Evolutionary conservation across 768 basidiomycete species (phyloP), one percentile per base, ranked within the genome.

Genomic region (Coprinellus aureogranulatus): DNA sequence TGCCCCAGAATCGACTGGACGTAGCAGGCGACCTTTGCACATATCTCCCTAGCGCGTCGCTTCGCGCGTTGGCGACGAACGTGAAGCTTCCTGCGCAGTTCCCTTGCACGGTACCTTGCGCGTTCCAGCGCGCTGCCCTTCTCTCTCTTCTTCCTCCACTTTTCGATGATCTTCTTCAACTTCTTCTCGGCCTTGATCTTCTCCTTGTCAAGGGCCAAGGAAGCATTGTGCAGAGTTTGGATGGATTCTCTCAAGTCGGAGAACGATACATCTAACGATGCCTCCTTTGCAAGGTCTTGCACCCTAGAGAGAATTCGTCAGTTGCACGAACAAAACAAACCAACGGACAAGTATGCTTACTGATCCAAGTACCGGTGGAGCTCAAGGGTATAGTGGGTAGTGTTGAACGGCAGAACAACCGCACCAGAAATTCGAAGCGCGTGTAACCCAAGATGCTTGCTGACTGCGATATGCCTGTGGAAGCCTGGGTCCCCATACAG

Each of bases 401-500:
- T 86, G 64, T 90, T 90, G 55, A 90, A 68, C 1, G 89, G 89
- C 6, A 91, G 68, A 22, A 89, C 68, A 51, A 87, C 74, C 22
- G 81, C 77, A 61, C 88, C 83, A 0, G 81, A 74, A 16, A 89
- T 60, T 20, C 86, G 77, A 20, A 90, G 75, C 5, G 78, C 68
- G 61, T 85, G 68, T n/a, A 89, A 70, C 46, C 89, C 89, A 10
- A 89, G 69, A 61, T 85, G 78, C 65, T 87, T 81, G 8, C 88
- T 84, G 34, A 87, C 77, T 46, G 85, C 86, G 31, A 81, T 87
- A 70, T 92, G 89, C 47, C 84, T 81, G 67, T 82, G 73, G 76
- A 90, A 94, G 20, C 81, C 83, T 37, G 88, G 86, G 67, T 94
- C 92, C 20, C 80, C 89, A 60, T 88, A 93, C 53, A 80, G 65